Base-by-base conservation (phyloP, 2,329 filamentous ascomycete genomes). In the Aspergillus oerlinghausenensis region DNA sequence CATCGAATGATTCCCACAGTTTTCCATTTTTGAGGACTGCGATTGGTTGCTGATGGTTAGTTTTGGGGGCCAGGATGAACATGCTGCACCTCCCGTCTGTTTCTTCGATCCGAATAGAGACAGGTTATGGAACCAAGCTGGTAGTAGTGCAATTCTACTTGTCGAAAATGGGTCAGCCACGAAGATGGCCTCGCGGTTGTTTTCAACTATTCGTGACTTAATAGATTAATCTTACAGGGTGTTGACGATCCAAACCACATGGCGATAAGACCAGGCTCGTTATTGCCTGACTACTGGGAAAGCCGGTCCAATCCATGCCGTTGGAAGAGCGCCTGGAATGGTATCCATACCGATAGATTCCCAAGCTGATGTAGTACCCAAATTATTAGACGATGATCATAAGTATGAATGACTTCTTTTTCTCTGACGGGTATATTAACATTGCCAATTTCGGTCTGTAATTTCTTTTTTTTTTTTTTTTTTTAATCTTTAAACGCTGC, bases 241-340 rank as follows among this genome's bases (percentile, higher is more conserved):
- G 55, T 50, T 57, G 51, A 52, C 58, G 59, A 63, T 61, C 57
- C 55, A 21, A 52, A 58, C 62, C 62, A 64, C 62, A 63, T 64
- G 62, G 62, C 62, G 57, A 64, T 61, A 63, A 60, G 60, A 55
- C 43, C 43, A 26, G 43, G 43, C 11, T 47, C 14, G 23, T 5
- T 19, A 47, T 47, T 23, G 43, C 6, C 43, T 47, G 21, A 26
- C 43, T 47, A 25, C 43, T 17, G 43, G 11, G 1, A 3, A 11
- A 47, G 43, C 21, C 21, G 4, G 11, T 23, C 43, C 43, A 47
- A 47, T 26, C 43, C 43, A 3, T 23, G 10, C 2, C 10, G 43
- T 23, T 17, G 3, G 43, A 47, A 25, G 21, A 47, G 43, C 43
- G 43, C 43, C 43, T 17, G 43, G 43, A 47, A 47, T 17, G 43